A percentile compares a stretch with the other conserved stretches of the same genome.
Conservation (phyloP, 257 asterid genomes). For the Penstemon newberryi region DNA sequence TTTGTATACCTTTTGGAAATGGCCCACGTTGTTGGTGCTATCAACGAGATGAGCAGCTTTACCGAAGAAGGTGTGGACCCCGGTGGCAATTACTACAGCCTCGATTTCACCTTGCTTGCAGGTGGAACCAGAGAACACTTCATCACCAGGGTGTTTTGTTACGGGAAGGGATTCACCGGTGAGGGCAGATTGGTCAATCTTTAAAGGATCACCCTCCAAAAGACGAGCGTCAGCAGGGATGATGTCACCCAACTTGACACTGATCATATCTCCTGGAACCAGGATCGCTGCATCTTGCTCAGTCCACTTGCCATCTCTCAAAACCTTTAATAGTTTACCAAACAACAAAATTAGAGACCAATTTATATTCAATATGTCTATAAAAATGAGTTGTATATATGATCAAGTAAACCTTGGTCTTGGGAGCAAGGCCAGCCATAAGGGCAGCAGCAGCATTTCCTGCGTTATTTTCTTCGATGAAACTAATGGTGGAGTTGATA, state of each 20-base stretch:
- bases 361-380: not conserved
- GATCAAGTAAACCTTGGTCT: conserved; percentile 30
- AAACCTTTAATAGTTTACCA: conserved; percentile 42
- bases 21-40: conserved; percentile 91
- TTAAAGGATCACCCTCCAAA: conserved; percentile 87
- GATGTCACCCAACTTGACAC: conserved; percentile 84
- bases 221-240: conserved; percentile 97
- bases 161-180: conserved; percentile 93
- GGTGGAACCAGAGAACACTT: conserved; percentile 88
- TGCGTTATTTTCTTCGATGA: conserved; percentile 49
- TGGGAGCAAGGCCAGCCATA: conserved; percentile 45
- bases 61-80: conserved; percentile 94
- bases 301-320: conserved; percentile 82
- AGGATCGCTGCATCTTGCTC: conserved; percentile 90
- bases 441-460: conserved; percentile 53
- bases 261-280: conserved; percentile 86
- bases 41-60: conserved; percentile 97
- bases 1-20: conserved; percentile 80
- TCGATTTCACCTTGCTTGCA: conserved; percentile 96
- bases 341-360: not conserved
- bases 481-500: conserved; percentile 50
- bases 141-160: conserved; percentile 72
- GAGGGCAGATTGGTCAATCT: conserved; percentile 86
- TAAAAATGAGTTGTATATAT: too few relatives aligned
- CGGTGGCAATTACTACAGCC: conserved; percentile 92